Base-by-base conservation (phyloP, 345 rosid genomes). In the Eutrema yunnanense region DNA sequence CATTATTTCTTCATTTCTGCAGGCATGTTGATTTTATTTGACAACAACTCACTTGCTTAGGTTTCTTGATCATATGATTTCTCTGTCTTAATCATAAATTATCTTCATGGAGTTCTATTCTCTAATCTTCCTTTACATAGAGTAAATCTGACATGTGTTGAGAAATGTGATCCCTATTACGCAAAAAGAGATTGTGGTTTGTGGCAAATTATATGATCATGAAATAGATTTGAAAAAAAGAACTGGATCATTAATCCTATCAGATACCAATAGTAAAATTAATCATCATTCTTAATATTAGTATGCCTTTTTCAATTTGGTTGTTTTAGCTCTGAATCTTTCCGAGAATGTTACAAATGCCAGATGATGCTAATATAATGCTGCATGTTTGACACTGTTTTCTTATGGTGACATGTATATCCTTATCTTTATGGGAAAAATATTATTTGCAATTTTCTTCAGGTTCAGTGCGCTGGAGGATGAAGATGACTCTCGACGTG, bases 381-480 rank as follows among this genome's bases (percentile, higher is more conserved):
- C 69, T 62, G 52, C 74, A 56, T 63, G 61, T 30, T 44, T 70
- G 66, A 26, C 66, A 54, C 11, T 69, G 6, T 67, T 66, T 37
- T 50, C 44, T 46, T 37, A 14, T 29, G 56, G 10, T 60, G 33
- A 6, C 40, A 22, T 14, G 6, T 6, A 42, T 50, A 41, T 47
- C 54, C 44, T 9, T 64, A 33, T 48, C 58, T 57, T 49, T 26
- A 56, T 50, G 36, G 8, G 2, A 26, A 41, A 40, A 65, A 49
- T 22, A 42, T 40, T 46, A 40, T 65, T 13, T 58, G 3, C 9
- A 54, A 52, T 13, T 47, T 13, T 74, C 62, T 76, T 68, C 73
- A 96, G 99, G 84, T 82, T 86, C 67, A 87, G 96, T 83, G 96
- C 92, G 19, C 87, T 82, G 67, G 97, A 92, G 82, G 99, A 92